These are phyloP conservation scores for Myochromella boudieri DNA, from an alignment of 768 basidiomycete genomes.

Conservation along the genomic window DNA sequence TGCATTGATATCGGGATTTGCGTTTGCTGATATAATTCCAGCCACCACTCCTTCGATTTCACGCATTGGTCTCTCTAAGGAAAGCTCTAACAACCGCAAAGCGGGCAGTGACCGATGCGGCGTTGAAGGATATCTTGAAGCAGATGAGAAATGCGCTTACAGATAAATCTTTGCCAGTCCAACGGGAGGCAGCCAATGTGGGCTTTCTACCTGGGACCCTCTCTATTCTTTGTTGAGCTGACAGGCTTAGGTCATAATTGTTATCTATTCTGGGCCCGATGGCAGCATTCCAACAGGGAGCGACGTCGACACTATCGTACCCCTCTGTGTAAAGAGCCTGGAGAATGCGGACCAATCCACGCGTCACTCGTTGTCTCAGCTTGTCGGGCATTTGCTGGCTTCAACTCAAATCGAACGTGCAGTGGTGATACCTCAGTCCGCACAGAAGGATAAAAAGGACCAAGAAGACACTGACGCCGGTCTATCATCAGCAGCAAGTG, in stretches of 20 bases:
- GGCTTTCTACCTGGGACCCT: no score
- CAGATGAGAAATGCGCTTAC: slow-evolving; percentile 70
- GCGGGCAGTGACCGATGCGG: slow-evolving; percentile 78
- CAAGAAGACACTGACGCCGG: slow-evolving; percentile 61
- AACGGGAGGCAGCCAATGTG: slow-evolving; percentile 82
- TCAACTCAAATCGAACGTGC: slow-evolving; percentile 74
- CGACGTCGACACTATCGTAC: slow-evolving; percentile 79
- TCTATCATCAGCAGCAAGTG: slow-evolving; percentile 37
- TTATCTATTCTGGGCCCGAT: slow-evolving; percentile 58
- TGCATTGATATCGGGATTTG: slow-evolving; percentile 7
- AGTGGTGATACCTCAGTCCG: slow-evolving; percentile 40
- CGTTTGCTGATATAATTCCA: slow-evolving; percentile 26
- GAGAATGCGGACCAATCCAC: slow-evolving; percentile 85
- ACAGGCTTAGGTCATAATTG: slow-evolving; percentile 37
- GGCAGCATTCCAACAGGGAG: slow-evolving; percentile 53
- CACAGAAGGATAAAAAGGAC: slow-evolving; percentile 65
- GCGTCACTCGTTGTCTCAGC: slow-evolving; percentile 72
- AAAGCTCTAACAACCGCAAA: slow-evolving; percentile 82
- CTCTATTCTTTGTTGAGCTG: slow-evolving; percentile 14
- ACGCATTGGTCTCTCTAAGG: slow-evolving; percentile 74
- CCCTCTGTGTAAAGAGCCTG: slow-evolving; percentile 66
- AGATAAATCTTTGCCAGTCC: slow-evolving; percentile 84
- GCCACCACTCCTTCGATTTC: slow-evolving; percentile 80
- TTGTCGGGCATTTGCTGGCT: slow-evolving; percentile 83
- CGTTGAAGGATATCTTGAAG: slow-evolving; percentile 81